These are phyloP conservation scores for Botrytis fragariae DNA, from an alignment of 2,329 filamentous ascomycete species.

Conservation along the genomic window DNA sequence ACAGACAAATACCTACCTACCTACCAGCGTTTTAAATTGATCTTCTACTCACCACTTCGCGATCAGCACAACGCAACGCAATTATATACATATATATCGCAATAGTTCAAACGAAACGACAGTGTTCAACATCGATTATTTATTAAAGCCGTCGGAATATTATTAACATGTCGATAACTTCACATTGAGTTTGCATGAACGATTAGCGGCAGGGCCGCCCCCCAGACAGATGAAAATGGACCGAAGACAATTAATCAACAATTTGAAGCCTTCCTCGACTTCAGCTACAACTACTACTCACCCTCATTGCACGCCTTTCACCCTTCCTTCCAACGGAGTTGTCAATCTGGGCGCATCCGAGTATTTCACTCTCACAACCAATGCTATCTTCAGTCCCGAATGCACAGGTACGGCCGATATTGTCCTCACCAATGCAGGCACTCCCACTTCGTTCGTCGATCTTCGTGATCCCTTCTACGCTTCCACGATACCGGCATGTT, in stretches of 20 bases:
- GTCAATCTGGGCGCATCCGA: slow-evolving; percentile 41
- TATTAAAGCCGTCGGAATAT: neutral
- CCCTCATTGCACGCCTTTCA: slow-evolving; percentile 60
- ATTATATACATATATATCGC: neutral
- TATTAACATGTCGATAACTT: slow-evolving; percentile 16
- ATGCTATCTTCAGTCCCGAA: slow-evolving; percentile 49
- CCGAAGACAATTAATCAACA: slow-evolving; percentile 35
- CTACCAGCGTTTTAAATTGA: neutral
- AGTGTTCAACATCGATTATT: neutral
- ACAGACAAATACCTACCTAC: neutral
- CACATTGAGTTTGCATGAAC: slow-evolving; percentile 19
- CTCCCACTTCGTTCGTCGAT: slow-evolving; percentile 43
- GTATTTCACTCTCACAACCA: slow-evolving; percentile 44
- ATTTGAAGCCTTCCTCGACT: slow-evolving; percentile 23
- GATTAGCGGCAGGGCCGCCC: slow-evolving; percentile 34
- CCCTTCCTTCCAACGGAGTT: slow-evolving; percentile 57
- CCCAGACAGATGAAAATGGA: slow-evolving; percentile 31
- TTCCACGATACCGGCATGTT: slow-evolving; percentile 88
- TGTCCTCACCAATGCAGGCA: slow-evolving; percentile 29
- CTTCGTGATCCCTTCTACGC: slow-evolving; percentile 87
- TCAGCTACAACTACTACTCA: slow-evolving; percentile 39
- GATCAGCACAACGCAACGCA: neutral
- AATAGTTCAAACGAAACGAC: neutral
- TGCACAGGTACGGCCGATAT: slow-evolving; percentile 44
- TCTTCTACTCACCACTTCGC: neutral